Conservation (phyloP, 768 basidiomycete species). For the Trametes meyenii region DNA sequence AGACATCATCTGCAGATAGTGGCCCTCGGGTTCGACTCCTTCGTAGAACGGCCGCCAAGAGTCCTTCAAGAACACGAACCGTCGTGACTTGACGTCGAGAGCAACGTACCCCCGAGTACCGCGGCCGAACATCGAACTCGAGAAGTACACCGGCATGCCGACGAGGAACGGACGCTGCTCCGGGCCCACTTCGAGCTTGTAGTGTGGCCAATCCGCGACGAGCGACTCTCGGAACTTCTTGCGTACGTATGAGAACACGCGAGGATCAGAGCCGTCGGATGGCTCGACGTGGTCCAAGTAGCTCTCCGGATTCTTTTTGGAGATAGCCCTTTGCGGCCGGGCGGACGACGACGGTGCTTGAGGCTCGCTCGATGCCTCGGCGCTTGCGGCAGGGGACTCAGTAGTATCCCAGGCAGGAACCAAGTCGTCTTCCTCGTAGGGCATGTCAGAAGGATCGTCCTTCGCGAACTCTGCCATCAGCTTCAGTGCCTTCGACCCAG, state of each 20-base stretch:
- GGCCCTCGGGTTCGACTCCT: neutral
- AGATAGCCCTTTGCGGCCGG: too few relatives aligned
- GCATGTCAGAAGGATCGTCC: too few relatives aligned
- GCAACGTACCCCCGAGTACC: conserved; percentile 19
- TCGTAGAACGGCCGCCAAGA: conserved; percentile 8
- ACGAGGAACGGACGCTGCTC: neutral
- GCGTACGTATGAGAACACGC: conserved; percentile 2
- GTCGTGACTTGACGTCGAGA: conserved; percentile 8
- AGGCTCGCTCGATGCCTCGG: too few relatives aligned
- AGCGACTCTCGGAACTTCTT: conserved; percentile 1
- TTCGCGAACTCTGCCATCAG: neutral
- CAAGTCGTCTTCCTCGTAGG: too few relatives aligned
- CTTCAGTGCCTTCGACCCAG: neutral
- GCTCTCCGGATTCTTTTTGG: too few relatives aligned
- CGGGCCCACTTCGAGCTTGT: neutral
- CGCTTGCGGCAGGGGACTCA: too few relatives aligned
- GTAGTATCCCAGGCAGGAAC: too few relatives aligned
- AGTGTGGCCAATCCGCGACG: neutral
- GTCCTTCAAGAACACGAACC: conserved; percentile 21
- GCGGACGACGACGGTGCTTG: too few relatives aligned
- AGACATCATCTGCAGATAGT: neutral
- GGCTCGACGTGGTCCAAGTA: neutral
- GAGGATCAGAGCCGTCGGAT: neutral
- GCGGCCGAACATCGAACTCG: neutral
- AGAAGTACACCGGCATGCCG: neutral